These are phyloP conservation scores for Kwoniella bestiolae DNA, from an alignment of 768 basidiomycete genomes.

Conservation along the genomic window DNA sequence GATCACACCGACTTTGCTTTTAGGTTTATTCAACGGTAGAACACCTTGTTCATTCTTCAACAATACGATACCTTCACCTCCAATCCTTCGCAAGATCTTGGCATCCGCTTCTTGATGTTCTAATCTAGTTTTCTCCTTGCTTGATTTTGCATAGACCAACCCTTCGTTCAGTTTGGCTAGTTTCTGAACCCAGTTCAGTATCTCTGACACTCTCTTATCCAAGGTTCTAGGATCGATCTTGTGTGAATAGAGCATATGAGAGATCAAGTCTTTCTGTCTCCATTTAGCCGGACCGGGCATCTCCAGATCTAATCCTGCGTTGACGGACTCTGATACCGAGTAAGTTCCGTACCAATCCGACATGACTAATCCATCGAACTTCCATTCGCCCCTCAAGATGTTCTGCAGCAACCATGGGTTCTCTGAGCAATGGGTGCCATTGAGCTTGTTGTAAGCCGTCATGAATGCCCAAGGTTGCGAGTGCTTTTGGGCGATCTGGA, in stretches of 20 bases:
- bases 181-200: slow-evolving; percentile 71
- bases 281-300: slow-evolving; percentile 51
- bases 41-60: slow-evolving; percentile 67
- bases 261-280: slow-evolving; percentile 12
- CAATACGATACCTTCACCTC: slow-evolving; percentile 69
- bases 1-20: slow-evolving; percentile 67
- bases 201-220: slow-evolving; percentile 63
- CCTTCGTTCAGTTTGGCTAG: slow-evolving; percentile 70
- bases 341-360: slow-evolving; percentile 82
- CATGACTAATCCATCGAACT: slow-evolving; percentile 74
- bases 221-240: slow-evolving; percentile 58
- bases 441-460: slow-evolving; percentile 59
- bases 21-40: slow-evolving; percentile 61
- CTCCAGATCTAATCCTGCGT: slow-evolving; percentile 78
- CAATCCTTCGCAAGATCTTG: slow-evolving; percentile 65
- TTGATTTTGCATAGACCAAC: slow-evolving; percentile 62
- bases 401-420: slow-evolving; percentile 66
- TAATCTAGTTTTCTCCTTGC: slow-evolving; percentile 26
- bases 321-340: slow-evolving; percentile 67
- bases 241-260: slow-evolving; percentile 53
- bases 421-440: slow-evolving; percentile 74
- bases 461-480: slow-evolving; percentile 65
- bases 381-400: slow-evolving; percentile 73
- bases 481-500: slow-evolving; percentile 63
- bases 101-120: slow-evolving; percentile 61